phyloP scores from a whole-genome alignment of 108 stramenopile genomes.

The Discostella pseudostelligera region DNA sequence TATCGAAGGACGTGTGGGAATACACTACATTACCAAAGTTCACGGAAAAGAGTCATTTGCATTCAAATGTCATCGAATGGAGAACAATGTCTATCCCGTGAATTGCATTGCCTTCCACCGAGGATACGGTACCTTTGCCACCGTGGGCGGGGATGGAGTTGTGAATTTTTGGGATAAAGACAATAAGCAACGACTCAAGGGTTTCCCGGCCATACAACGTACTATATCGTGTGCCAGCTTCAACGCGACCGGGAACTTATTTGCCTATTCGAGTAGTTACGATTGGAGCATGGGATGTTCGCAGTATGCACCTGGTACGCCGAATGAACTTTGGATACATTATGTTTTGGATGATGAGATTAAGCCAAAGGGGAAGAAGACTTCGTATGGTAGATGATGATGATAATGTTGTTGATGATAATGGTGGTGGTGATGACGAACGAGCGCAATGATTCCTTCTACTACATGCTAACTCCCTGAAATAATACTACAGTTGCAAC shows the following conservation, averaged over 20 bases:
- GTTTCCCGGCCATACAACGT: slow-evolving; percentile 64
- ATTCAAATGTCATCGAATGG: slow-evolving; percentile 96
- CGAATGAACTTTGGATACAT: slow-evolving; percentile 87
- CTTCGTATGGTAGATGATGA: slow-evolving; percentile 3
- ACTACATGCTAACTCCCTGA: no score
- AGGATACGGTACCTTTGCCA: slow-evolving; percentile 87
- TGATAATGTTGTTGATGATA: no score
- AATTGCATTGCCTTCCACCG: slow-evolving; percentile 92
- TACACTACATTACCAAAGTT: slow-evolving; percentile 91
- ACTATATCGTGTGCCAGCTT: slow-evolving; percentile 82
- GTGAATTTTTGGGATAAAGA: slow-evolving; percentile 98
- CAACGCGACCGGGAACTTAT: slow-evolving; percentile 86
- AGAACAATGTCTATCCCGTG: slow-evolving; percentile 74
- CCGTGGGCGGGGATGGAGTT: slow-evolving; percentile 87
- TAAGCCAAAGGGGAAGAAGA: slow-evolving; percentile 80
- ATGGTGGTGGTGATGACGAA: no score
- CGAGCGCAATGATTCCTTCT: no score
- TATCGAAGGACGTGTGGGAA: slow-evolving; percentile 96
- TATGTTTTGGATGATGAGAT: slow-evolving; percentile 84
- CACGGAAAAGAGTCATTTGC: slow-evolving; percentile 87
- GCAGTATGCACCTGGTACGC: slow-evolving; percentile 58
- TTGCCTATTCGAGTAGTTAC: slow-evolving; percentile 91
- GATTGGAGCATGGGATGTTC: slow-evolving; percentile 89
- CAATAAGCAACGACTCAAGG: slow-evolving; percentile 90
- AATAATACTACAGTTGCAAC: no score